Base-by-base conservation (phyloP, 2,329 filamentous ascomycete genomes). In the Ascochyta viciae-villosae region DNA sequence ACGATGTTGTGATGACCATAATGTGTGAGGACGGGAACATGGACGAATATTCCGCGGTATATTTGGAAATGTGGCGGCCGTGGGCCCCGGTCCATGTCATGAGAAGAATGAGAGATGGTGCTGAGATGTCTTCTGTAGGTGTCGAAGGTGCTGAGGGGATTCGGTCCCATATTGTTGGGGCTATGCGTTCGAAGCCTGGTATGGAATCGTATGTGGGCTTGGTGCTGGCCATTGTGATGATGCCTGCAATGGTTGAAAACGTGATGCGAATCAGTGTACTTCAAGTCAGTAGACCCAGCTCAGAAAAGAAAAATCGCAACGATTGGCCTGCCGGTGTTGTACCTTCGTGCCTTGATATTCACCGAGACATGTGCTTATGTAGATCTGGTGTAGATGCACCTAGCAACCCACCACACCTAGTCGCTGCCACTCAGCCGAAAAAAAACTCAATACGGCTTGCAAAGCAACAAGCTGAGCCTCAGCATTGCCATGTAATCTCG, bases 1-100 rank as follows among this genome's bases (percentile, higher is more conserved):
- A 53, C 3, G 67, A 65, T 12, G 68, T 68, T 6, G 63, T 65
- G 29, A 72, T 61, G 37, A 70, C 63, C 43, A 72, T 58, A 42
- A 72, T 71, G 34, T 55, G 62, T 12, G 62, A 49, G 8, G 58
- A 54, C 6, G 70, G 68, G 46, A 70, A 71, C 22, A 67, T 54
- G 5, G 39, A 29, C n/a, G 62, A 58, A 43, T 72, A 72, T 44
- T 58, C 46, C 2, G 41, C 33, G 3, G 67, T 65, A 47, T 72
- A 71, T 27, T 70, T 72, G 31, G 42, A 48, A 15, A 71, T 62
- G 39, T 71, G 60, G 10, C 60, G 61, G 27, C 54, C 55, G 22
- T 60, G 50, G n/a, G 68, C 70, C 16, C 68, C 68, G 13, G 67
- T 71, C 70, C 70, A 72, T n/a, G 67, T 63, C 42, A 64, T 63